Percentiles rank a stretch among this genome's conserved stretches.
Evolutionary conservation across 2,329 filamentous ascomycete genomes (phyloP).

Genomic region (Fusarium sp.): DNA sequence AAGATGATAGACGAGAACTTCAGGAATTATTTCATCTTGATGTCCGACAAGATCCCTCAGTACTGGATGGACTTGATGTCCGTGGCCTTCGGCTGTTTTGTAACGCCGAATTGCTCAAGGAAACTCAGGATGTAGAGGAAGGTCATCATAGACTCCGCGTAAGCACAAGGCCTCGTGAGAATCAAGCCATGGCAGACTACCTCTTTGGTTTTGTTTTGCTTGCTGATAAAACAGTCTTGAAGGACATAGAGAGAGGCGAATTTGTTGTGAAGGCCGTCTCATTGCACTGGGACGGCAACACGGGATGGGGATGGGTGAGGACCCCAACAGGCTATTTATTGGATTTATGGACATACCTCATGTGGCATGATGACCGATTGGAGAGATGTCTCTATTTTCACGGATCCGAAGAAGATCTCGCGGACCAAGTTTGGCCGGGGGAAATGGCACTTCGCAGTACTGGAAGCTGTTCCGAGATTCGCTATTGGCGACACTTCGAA

Average conservation of each 20-base stretch:
- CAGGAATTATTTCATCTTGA: background rate
- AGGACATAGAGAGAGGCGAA: background rate
- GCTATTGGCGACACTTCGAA: too few relatives aligned
- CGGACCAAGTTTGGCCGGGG: background rate
- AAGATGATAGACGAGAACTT: accelerated
- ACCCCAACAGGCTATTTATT: slow-evolving; percentile 28
- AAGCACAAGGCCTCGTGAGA: background rate
- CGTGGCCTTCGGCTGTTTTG: accelerated
- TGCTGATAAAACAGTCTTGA: background rate
- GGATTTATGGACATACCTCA: background rate
- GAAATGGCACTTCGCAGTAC: background rate
- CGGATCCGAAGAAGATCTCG: background rate
- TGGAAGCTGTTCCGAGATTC: background rate
- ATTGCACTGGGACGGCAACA: background rate
- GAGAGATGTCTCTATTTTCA: accelerated
- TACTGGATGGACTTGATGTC: accelerated
- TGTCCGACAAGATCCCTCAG: accelerated
- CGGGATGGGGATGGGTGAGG: slow-evolving; percentile 18
- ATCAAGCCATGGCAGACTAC: background rate
- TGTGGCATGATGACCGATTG: background rate
- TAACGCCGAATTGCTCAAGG: background rate
- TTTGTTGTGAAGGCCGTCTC: background rate
- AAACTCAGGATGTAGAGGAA: accelerated
- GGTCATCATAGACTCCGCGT: accelerated
- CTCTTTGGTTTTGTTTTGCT: background rate